A percentile compares a stretch with the other conserved stretches of the same genome.
These are phyloP conservation scores for Tricholoma furcatifolium DNA, from an alignment of 768 basidiomycete genomes.

Conservation along the genomic window DNA sequence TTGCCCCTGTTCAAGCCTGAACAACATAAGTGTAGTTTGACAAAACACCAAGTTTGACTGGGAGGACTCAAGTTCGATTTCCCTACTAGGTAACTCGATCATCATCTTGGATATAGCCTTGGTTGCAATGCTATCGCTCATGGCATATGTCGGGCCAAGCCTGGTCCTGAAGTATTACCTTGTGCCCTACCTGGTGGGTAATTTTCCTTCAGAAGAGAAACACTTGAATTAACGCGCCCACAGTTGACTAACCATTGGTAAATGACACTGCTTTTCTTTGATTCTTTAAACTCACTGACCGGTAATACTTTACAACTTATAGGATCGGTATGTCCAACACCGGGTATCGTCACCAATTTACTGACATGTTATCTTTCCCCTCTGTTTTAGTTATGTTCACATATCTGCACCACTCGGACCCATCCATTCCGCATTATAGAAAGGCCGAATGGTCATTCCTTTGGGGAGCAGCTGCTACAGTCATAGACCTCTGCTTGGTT, in stretches of 20 bases:
- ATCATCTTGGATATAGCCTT: constrained; percentile 33
- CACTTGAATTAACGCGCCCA: constrained; percentile 3
- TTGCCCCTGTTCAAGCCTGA: constrained; percentile 40
- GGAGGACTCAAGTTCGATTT: background rate
- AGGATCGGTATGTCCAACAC: constrained; percentile 30
- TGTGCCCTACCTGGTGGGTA: constrained; percentile 43
- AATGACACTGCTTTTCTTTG: background rate
- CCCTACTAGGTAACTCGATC: constrained; percentile 35
- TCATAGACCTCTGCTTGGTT: constrained; percentile 56
- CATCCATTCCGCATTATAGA: constrained; percentile 55
- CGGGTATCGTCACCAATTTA: background rate
- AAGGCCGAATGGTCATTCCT: constrained; percentile 53
- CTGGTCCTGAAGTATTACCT: constrained; percentile 32
- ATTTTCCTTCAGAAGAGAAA: background rate
- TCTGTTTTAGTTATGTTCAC: constrained; percentile 47
- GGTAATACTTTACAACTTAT: background rate
- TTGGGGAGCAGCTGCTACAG: constrained; percentile 54
- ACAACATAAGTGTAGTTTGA: constrained; percentile 29
- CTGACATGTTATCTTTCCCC: constrained; percentile 1
- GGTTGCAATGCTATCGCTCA: constrained; percentile 21
- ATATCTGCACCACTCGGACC: constrained; percentile 60
- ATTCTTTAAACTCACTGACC: background rate
- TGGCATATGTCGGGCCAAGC: constrained; percentile 22
- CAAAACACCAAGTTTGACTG: constrained; percentile 5
- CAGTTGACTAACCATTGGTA: constrained; percentile 47